Evolutionary conservation across 1,284 basidiomycete species (phyloP).

Genomic region (Anthracocystis panici-leucophaei): DNA sequence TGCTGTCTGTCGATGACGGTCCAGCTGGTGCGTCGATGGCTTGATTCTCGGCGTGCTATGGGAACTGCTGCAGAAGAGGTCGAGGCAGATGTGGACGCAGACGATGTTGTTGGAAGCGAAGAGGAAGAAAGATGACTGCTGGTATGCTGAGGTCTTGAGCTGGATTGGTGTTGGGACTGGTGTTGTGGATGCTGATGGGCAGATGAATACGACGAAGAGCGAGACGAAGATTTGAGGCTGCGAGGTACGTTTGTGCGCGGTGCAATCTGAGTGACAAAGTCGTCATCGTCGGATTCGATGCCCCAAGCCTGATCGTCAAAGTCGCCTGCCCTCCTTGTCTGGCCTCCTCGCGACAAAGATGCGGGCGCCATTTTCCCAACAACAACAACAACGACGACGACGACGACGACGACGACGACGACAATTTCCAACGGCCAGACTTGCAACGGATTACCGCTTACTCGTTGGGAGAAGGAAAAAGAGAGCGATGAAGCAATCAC

Average conservation of each 20-base stretch:
- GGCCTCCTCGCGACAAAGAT: constrained; percentile 11
- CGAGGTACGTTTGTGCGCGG: constrained; percentile 43
- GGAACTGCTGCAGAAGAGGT: constrained; percentile 7
- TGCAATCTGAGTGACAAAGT: constrained; percentile 61
- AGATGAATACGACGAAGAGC: constrained; percentile 42
- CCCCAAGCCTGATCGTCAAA: constrained; percentile 69
- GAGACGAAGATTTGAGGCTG: constrained; percentile 31
- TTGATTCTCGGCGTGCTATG: constrained; percentile 5
- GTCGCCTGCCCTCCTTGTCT: constrained; percentile 23
- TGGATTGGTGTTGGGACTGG: constrained; percentile 16
- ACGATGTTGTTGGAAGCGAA: constrained; percentile 5
- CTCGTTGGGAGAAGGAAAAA: neutral
- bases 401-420: too few relatives aligned
- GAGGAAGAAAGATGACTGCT: constrained; percentile 26
- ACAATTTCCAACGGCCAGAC: too few relatives aligned
- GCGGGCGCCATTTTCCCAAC: constrained; percentile 10
- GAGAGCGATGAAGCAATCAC: neutral
- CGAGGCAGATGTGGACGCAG: constrained; percentile 13
- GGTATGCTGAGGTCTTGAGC: constrained; percentile 6
- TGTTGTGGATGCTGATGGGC: constrained; percentile 14
- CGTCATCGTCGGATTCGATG: constrained; percentile 67
- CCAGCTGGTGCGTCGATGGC: constrained; percentile 43
- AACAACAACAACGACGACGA: too few relatives aligned
- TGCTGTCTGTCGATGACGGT: constrained; percentile 49
- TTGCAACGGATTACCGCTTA: neutral